A percentile compares a stretch with the other conserved stretches of the same genome.
phyloP scores from a whole-genome alignment of 1,284 basidiomycete genomes.

The Kwoniella shivajii region DNA sequence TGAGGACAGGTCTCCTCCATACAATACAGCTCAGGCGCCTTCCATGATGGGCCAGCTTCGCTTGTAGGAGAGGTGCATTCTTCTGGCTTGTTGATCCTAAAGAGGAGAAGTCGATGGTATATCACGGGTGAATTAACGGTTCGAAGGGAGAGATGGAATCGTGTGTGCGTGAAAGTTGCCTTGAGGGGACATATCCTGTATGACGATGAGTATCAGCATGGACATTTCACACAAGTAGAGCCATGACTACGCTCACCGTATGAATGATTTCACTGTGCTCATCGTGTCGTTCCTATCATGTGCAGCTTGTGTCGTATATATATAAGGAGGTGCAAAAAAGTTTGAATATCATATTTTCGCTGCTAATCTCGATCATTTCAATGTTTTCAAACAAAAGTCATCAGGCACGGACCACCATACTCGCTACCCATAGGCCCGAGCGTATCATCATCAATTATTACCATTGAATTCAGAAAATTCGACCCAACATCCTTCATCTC shows the following conservation, averaged over 20 bases:
- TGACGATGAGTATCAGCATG: background rate
- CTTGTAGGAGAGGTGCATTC: constrained; percentile 35
- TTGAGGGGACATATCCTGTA: constrained; percentile 60
- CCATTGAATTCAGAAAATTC: background rate
- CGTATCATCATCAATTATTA: background rate
- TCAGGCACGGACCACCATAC: background rate
- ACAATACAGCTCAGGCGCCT: constrained; percentile 66
- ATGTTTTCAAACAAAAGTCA: background rate
- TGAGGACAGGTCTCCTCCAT: constrained; percentile 87
- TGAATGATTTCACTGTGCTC: constrained; percentile 3
- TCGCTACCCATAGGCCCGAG: background rate
- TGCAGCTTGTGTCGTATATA: too few species aligned
- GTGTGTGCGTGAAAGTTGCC: constrained; percentile 64
- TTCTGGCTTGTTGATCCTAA: constrained; percentile 61
- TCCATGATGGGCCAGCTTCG: constrained; percentile 5
- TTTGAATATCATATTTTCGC: background rate
- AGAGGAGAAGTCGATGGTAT: constrained; percentile 74
- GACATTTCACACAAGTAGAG: background rate
- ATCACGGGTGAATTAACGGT: constrained; percentile 60
- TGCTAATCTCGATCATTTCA: constrained; percentile 2
- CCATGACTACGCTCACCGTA: background rate
- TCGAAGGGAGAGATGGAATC: constrained; percentile 68
- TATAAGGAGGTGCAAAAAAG: too few species aligned
- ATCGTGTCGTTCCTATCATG: background rate
- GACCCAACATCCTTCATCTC: background rate